Evolutionary conservation across 2,329 filamentous ascomycete species (phyloP).

Genomic region (Sclerotiophoma versabilis): DNA sequence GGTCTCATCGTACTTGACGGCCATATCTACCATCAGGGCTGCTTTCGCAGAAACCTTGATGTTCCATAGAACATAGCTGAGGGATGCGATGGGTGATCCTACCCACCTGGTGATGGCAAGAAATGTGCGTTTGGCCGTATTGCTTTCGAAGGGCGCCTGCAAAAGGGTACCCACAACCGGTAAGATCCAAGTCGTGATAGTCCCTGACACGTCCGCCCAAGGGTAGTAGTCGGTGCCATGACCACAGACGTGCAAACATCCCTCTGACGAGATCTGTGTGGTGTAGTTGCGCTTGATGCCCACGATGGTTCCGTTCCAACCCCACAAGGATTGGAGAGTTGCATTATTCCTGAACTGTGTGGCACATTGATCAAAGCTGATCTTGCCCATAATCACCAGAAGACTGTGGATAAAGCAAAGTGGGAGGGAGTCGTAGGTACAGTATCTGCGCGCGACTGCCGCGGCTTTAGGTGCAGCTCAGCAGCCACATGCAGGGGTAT

Average conservation of each 20-base stretch:
- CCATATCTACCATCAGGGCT: slow-evolving; percentile 52
- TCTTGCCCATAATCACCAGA: slow-evolving; percentile 1
- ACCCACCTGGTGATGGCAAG: slow-evolving; percentile 48
- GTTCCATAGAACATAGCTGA: slow-evolving; percentile 52
- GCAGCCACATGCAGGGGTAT: slow-evolving; percentile 8
- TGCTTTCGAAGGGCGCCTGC: slow-evolving; percentile 54
- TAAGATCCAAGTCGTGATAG: slow-evolving; percentile 53
- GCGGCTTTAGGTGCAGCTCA: slow-evolving; percentile 10
- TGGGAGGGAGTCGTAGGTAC: not conserved
- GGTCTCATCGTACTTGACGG: slow-evolving; percentile 40
- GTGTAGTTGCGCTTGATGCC: slow-evolving; percentile 15
- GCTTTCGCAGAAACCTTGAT: slow-evolving; percentile 51
- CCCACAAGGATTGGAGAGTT: slow-evolving; percentile 20
- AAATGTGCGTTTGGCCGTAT: slow-evolving; percentile 46
- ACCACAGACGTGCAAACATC: slow-evolving; percentile 47
- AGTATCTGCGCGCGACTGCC: not conserved
- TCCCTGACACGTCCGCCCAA: slow-evolving; percentile 41
- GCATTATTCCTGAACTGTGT: not conserved
- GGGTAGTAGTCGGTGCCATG: slow-evolving; percentile 40
- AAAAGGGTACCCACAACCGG: slow-evolving; percentile 50
- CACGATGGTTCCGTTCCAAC: slow-evolving; percentile 29
- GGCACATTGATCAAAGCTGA: slow-evolving; percentile 8
- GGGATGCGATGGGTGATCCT: slow-evolving; percentile 47
- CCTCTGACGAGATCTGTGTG: slow-evolving; percentile 42
- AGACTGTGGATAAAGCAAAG: not conserved